Evolutionary conservation across 2,329 filamentous ascomycete genomes (phyloP).

Genomic region (Ilyonectria robusta): DNA sequence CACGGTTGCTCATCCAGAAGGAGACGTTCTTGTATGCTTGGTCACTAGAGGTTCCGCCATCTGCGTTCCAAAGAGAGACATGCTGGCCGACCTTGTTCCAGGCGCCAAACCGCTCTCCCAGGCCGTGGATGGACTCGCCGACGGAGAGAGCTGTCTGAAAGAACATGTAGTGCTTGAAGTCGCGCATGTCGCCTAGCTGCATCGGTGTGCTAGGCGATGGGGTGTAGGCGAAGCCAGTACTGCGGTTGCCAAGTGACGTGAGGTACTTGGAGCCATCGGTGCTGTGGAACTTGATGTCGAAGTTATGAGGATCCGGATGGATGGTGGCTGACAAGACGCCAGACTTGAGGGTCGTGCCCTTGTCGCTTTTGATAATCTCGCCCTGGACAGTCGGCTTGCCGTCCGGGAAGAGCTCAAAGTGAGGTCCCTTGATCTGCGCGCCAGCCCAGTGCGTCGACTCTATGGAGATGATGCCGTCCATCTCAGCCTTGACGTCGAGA

Average conservation of each 20-base stretch:
- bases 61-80: constrained; percentile 75
- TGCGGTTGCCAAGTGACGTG: constrained; percentile 57
- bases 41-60: constrained; percentile 77
- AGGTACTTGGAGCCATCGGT: constrained; percentile 54
- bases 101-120: constrained; percentile 83
- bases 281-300: constrained; percentile 57
- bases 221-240: constrained; percentile 57
- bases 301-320: constrained; percentile 53
- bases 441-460: constrained; percentile 58
- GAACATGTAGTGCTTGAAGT: constrained; percentile 70
- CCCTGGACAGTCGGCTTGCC: constrained; percentile 51
- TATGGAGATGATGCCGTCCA: constrained; percentile 58
- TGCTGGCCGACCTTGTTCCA: constrained; percentile 83
- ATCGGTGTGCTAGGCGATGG: constrained; percentile 52
- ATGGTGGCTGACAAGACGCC: constrained; percentile 55
- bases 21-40: constrained; percentile 81
- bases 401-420: constrained; percentile 57
- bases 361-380: constrained; percentile 48
- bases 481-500: constrained; percentile 54
- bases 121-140: constrained; percentile 79
- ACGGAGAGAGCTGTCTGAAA: constrained; percentile 68
- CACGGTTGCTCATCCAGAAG: constrained; percentile 79
- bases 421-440: constrained; percentile 53
- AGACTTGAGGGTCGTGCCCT: constrained; percentile 54
- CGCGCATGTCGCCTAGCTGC: constrained; percentile 53